phyloP scores from a whole-genome alignment of 371 early-diverging fungal species.

The Mucor velutinosus region DNA sequence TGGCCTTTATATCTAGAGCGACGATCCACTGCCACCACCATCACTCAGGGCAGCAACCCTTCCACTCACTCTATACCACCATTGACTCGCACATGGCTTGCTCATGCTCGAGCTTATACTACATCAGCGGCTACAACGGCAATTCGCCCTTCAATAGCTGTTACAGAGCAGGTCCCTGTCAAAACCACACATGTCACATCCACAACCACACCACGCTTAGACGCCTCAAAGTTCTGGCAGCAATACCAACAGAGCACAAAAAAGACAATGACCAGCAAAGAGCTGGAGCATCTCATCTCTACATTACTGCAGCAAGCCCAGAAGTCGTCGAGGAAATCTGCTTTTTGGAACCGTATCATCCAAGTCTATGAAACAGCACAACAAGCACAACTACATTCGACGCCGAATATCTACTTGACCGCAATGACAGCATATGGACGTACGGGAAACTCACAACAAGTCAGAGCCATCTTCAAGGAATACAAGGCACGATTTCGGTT shows the following conservation, averaged over 20 bases:
- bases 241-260: not conserved
- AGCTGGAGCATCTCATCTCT: not conserved
- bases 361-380: slow-evolving; percentile 24
- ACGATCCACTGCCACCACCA: not conserved
- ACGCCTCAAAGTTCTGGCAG: not conserved
- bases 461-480: slow-evolving; percentile 17
- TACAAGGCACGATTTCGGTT: slow-evolving; percentile 9
- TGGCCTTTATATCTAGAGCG: not conserved
- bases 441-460: slow-evolving; percentile 8
- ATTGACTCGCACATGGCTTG: not conserved
- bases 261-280: not conserved
- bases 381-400: slow-evolving; percentile 7
- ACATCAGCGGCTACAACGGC: not conserved
- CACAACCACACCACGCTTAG: not conserved
- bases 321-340: slow-evolving; percentile 19
- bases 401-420: slow-evolving; percentile 16
- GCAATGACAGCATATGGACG: slow-evolving; percentile 35
- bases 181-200: not conserved
- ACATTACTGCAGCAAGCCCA: not conserved
- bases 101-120: not conserved
- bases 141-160: not conserved
- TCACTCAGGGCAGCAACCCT: not conserved
- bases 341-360: slow-evolving; percentile 24
- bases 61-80: not conserved
- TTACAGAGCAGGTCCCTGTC: not conserved